Conservation (phyloP, 768 basidiomycete species). For the Trametes punicea region DNA sequence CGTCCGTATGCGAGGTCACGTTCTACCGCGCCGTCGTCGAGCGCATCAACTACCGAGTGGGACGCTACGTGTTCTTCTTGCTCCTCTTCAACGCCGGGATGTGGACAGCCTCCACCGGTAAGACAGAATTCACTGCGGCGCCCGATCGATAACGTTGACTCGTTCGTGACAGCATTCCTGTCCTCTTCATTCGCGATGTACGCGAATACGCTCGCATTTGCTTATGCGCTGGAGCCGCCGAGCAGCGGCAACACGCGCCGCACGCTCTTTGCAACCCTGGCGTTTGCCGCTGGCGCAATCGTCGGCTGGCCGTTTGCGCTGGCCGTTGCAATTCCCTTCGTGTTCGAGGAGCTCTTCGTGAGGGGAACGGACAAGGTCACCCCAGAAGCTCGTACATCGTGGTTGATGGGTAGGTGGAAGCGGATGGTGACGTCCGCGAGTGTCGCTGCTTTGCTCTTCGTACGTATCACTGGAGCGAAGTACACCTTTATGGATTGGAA, state of each 20-base stretch:
- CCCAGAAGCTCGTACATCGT: conserved; percentile 40
- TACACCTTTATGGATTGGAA: neutral
- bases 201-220: conserved; percentile 72
- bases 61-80: conserved; percentile 91
- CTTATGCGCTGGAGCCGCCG: conserved; percentile 61
- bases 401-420: conserved; percentile 61
- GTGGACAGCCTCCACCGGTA: conserved; percentile 89
- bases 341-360: conserved; percentile 85
- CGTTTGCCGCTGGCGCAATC: conserved; percentile 79
- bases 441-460: conserved; percentile 59
- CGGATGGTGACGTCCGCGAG: conserved; percentile 53
- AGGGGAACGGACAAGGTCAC: conserved; percentile 64
- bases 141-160: neutral
- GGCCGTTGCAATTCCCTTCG: conserved; percentile 82
- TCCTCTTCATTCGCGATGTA: conserved; percentile 97
- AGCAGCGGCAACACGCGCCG: conserved; percentile 50
- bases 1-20: conserved; percentile 71
- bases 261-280: conserved; percentile 60
- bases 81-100: conserved; percentile 85
- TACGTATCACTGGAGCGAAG: conserved; percentile 36
- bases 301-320: conserved; percentile 98
- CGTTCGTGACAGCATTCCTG: conserved; percentile 84
- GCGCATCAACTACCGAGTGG: conserved; percentile 83
- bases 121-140: conserved; percentile 20
- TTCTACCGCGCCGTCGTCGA: conserved; percentile 81